phyloP scores from a whole-genome alignment of 495 filamentous ascomycete species.

The Acidomyces sp. region DNA sequence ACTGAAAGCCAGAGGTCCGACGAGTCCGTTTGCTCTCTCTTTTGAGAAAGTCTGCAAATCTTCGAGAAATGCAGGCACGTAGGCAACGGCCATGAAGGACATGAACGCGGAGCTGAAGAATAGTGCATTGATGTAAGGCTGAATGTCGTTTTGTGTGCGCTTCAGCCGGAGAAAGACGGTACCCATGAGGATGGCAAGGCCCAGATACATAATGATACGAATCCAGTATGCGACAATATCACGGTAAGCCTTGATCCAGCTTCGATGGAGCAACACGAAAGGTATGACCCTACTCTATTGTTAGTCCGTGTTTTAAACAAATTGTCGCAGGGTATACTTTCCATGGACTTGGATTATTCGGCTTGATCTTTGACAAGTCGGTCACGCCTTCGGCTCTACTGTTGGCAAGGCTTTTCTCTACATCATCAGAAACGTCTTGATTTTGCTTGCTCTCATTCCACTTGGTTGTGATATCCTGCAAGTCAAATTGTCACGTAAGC shows the following conservation, averaged over 20 bases:
- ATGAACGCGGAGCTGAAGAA: conserved; percentile 74
- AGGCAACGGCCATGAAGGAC: conserved; percentile 76
- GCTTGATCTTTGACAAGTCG: conserved; percentile 15
- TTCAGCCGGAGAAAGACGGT: conserved; percentile 63
- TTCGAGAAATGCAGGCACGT: conserved; percentile 68
- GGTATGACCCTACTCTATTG: too few relatives aligned
- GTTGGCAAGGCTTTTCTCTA: too few relatives aligned
- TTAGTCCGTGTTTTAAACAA: too few relatives aligned
- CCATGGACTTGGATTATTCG: conserved; percentile 10
- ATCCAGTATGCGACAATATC: conserved; percentile 71
- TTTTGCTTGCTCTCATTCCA: too few relatives aligned
- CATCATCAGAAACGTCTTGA: too few relatives aligned
- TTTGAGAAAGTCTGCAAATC: conserved; percentile 57
- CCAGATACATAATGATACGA: conserved; percentile 64
- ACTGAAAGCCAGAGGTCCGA: conserved; percentile 54
- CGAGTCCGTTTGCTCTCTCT: conserved; percentile 66
- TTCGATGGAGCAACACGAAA: conserved; percentile 52
- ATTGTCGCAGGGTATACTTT: too few relatives aligned
- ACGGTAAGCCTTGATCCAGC: conserved; percentile 63
- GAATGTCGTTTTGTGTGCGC: conserved; percentile 49
- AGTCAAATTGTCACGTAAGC: too few relatives aligned
- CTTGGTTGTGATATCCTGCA: too few relatives aligned
- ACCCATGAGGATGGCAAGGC: conserved; percentile 73
- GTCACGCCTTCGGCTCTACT: too few relatives aligned
- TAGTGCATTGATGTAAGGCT: conserved; percentile 64